These are phyloP conservation scores for Setaria italica DNA, from an alignment of 202 grass and related monocot species.

Conservation along the genomic window DNA sequence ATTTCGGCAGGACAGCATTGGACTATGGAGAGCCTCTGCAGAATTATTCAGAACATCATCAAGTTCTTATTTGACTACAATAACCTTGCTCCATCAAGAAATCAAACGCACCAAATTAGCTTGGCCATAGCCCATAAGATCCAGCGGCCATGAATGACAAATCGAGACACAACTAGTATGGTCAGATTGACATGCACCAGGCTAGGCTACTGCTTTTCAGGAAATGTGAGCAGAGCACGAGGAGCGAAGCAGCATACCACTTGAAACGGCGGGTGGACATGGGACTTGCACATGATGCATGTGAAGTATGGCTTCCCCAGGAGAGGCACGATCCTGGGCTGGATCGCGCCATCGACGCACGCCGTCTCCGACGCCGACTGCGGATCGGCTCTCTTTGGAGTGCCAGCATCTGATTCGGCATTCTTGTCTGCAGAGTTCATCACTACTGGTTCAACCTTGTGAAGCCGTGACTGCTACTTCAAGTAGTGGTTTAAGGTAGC, in stretches of 20 bases:
- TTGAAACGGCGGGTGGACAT: slow-evolving; percentile 34
- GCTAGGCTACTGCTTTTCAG: neutral
- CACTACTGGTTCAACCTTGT: too few species aligned
- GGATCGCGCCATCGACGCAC: neutral
- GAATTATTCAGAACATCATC: neutral
- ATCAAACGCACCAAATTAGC: neutral
- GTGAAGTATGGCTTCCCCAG: slow-evolving; percentile 52
- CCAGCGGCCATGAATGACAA: neutral
- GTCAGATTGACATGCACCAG: too few species aligned
- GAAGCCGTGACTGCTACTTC: too few species aligned
- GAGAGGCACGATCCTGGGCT: slow-evolving; percentile 38
- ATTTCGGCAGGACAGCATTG: too few species aligned
- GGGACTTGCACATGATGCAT: slow-evolving; percentile 46
- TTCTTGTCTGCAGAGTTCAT: too few species aligned
- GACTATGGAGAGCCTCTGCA: too few species aligned
- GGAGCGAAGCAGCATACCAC: slow-evolving; percentile 36
- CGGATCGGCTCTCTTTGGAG: too few species aligned
- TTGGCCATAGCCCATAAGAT: neutral
- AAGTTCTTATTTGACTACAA: neutral
- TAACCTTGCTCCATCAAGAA: neutral
- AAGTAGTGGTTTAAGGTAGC: too few species aligned
- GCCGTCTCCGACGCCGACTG: too few species aligned
- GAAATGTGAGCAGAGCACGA: neutral
- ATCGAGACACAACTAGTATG: too few species aligned
- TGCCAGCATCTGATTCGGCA: too few species aligned